A percentile compares a stretch with the other conserved stretches of the same genome.
These are phyloP conservation scores for Pythium brachiatum DNA, from an alignment of 352 stramenopile species.

Conservation along the genomic window DNA sequence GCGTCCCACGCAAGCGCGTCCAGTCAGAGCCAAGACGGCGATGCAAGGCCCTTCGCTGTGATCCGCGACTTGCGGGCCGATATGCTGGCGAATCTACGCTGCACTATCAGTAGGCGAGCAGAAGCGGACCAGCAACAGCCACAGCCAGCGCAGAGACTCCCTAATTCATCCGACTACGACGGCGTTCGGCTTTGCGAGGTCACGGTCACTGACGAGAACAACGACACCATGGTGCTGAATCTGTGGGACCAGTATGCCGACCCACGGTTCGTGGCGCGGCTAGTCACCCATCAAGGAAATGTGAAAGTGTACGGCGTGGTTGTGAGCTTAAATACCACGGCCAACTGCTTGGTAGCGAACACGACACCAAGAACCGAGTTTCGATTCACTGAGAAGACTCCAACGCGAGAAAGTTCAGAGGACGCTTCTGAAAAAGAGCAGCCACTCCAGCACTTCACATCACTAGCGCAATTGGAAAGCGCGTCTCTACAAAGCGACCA, in stretches of 20 bases:
- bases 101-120: constrained; percentile 2
- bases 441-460: constrained; percentile 22
- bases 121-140: neutral
- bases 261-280: constrained; percentile 33
- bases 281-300: constrained; percentile 37
- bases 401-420: neutral
- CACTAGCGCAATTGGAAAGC: constrained; percentile 35
- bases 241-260: constrained; percentile 70
- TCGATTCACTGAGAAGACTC: constrained; percentile 22
- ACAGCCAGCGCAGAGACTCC: neutral
- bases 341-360: constrained; percentile 50
- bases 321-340: constrained; percentile 43
- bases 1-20: neutral
- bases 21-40: neutral
- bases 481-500: constrained; percentile 18
- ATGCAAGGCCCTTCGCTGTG: constrained; percentile 9
- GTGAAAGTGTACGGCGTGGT: constrained; percentile 43
- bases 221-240: constrained; percentile 48
- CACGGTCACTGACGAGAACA: constrained; percentile 38
- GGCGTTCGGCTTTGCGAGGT: constrained; percentile 47
- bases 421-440: neutral
- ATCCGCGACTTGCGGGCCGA: constrained; percentile 56
- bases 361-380: constrained; percentile 57
- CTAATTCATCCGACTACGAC: constrained; percentile 10
- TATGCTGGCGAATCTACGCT: constrained; percentile 44